Percentiles rank a stretch among this genome's conserved stretches.
Conservation (phyloP, 805 yeast genomes). For the Metschnikowia proteae region DNA sequence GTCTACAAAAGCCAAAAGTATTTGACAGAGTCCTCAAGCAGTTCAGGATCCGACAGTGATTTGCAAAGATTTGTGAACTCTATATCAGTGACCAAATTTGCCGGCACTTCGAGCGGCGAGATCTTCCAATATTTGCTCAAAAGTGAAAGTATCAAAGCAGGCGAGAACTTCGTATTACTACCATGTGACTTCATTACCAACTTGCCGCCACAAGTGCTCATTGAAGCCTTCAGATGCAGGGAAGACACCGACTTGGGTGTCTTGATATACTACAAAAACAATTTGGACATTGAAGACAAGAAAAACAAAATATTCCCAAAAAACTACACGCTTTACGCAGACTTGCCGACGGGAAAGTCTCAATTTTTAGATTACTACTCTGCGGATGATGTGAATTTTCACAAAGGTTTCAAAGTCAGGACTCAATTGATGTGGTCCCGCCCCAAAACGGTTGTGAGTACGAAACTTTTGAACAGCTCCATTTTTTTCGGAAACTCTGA, state of each 20-base stretch:
- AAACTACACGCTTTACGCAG: slow-evolving; percentile 64
- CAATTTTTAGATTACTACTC: slow-evolving; percentile 69
- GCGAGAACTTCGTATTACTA: slow-evolving; percentile 58
- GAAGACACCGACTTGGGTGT: slow-evolving; percentile 66
- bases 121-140: slow-evolving; percentile 48
- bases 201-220: slow-evolving; percentile 81
- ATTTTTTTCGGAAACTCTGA: slow-evolving; percentile 47
- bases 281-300: slow-evolving; percentile 72
- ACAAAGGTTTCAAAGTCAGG: slow-evolving; percentile 71
- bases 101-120: slow-evolving; percentile 52
- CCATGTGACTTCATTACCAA: slow-evolving; percentile 96
- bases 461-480: slow-evolving; percentile 68
- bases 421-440: slow-evolving; percentile 88
- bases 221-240: slow-evolving; percentile 77
- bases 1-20: slow-evolving; percentile 41
- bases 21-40: slow-evolving; percentile 11
- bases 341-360: slow-evolving; percentile 39
- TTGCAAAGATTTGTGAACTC: slow-evolving; percentile 17
- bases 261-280: slow-evolving; percentile 72
- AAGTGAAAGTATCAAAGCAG: slow-evolving; percentile 35
- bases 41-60: slow-evolving; percentile 16
- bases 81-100: slow-evolving; percentile 23
- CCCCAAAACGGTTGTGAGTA: slow-evolving; percentile 74
- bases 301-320: slow-evolving; percentile 55
- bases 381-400: slow-evolving; percentile 61